phyloP scores from a whole-genome alignment of 116 monocot genomes.

The Phalaenopsis hybrid region DNA sequence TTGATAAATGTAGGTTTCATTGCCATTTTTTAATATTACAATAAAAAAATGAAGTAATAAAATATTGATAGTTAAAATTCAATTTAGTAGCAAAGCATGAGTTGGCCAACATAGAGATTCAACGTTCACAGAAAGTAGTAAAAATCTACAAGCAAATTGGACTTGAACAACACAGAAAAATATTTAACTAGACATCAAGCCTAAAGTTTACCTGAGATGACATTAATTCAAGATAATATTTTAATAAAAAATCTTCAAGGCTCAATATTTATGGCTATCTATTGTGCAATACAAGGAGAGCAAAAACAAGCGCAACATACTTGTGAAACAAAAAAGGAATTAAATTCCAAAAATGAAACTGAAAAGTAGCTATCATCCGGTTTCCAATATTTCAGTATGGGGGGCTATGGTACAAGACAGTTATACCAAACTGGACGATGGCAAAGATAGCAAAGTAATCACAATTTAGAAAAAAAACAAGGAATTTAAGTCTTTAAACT shows the following conservation, averaged over 20 bases:
- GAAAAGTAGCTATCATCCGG: too few relatives aligned
- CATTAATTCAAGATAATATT: background rate
- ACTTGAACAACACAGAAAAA: background rate
- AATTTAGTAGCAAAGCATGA: background rate
- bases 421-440: too few relatives aligned
- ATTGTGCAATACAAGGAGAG: too few relatives aligned
- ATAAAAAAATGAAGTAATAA: too few relatives aligned
- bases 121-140: background rate
- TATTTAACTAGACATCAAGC: background rate
- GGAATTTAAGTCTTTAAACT: background rate
- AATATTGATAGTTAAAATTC: background rate
- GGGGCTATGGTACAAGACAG: too few relatives aligned
- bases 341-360: too few relatives aligned
- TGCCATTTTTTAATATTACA: too few relatives aligned
- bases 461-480: background rate
- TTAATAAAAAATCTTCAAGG: background rate
- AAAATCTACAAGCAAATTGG: background rate
- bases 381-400: too few relatives aligned
- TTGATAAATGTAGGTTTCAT: too few relatives aligned
- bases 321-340: background rate
- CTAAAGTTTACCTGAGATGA: background rate
- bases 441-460: too few relatives aligned
- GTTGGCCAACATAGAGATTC: background rate
- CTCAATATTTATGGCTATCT: background rate
- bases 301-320: background rate